A percentile compares a stretch with the other conserved stretches of the same genome.
These are phyloP conservation scores for Carallia brachiata DNA, from an alignment of 345 rosid species.

Conservation along the genomic window DNA sequence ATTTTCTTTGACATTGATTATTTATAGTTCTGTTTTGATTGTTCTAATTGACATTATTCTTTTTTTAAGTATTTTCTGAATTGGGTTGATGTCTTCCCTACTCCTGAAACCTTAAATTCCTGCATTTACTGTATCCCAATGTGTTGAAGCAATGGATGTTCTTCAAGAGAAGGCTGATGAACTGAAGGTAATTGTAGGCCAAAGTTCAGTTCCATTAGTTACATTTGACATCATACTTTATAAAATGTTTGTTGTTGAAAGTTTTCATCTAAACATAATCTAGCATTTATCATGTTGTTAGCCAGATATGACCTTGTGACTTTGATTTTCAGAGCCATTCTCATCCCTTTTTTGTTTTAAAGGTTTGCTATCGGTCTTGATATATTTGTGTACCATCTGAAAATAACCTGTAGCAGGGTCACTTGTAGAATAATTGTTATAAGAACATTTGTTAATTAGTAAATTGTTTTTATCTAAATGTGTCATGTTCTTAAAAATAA, in stretches of 20 bases:
- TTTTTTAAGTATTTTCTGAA: slow-evolving; percentile 45
- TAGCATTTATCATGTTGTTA: too few relatives aligned
- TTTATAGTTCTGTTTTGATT: slow-evolving; percentile 24
- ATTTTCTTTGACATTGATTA: slow-evolving; percentile 15
- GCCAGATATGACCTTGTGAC: too few relatives aligned
- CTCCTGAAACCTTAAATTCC: slow-evolving; percentile 80
- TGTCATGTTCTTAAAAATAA: not conserved
- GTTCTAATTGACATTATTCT: slow-evolving; percentile 35
- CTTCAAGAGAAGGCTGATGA: slow-evolving; percentile 52
- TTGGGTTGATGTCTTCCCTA: slow-evolving; percentile 50
- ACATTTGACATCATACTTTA: not conserved
- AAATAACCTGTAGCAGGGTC: too few relatives aligned
- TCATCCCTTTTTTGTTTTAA: too few relatives aligned
- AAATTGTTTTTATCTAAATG: not conserved
- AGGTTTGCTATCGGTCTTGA: too few relatives aligned
- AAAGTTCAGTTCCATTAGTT: not conserved
- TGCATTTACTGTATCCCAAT: slow-evolving; percentile 76
- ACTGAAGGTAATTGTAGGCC: slow-evolving; percentile 40
- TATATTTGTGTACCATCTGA: too few relatives aligned
- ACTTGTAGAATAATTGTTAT: too few relatives aligned
- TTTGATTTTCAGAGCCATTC: too few relatives aligned
- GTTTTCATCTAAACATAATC: not conserved
- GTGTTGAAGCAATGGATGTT: slow-evolving; percentile 80
- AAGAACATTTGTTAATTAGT: not conserved
- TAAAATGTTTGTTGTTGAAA: not conserved